Conservation (phyloP, 805 yeast genomes). For the Henningerozyma blattae region DNA sequence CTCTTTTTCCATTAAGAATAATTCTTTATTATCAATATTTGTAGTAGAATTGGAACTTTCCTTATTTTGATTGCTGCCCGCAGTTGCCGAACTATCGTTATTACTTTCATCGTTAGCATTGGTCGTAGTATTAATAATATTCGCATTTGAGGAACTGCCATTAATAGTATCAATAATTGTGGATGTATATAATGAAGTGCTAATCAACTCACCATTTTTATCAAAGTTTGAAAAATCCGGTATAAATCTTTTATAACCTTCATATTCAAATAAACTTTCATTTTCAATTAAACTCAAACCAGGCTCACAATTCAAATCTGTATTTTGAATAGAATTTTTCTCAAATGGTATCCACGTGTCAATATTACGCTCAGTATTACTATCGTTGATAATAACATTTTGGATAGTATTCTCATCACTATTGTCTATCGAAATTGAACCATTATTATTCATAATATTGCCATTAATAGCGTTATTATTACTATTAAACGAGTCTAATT, state of each 20-base stretch:
- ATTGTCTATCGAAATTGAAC: no score
- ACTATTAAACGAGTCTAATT: not conserved
- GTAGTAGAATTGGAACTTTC: not conserved
- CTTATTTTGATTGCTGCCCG: not conserved
- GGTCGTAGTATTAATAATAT: not conserved
- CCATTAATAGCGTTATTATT: no score
- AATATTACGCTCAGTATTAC: not conserved
- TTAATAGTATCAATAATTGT: constrained; percentile 2
- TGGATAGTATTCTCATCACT: not conserved
- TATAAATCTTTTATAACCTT: constrained; percentile 20
- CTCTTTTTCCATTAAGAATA: constrained; percentile 6
- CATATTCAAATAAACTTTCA: constrained; percentile 21
- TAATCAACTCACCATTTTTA: constrained; percentile 23
- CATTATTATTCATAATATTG: no score
- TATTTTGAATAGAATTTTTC: constrained; percentile 12
- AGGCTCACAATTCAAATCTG: constrained; percentile 13
- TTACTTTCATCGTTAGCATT: not conserved
- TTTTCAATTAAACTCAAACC: constrained; percentile 15
- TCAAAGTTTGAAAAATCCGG: constrained; percentile 21
- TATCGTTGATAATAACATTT: no score
- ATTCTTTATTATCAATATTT: not conserved
- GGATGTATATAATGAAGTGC: constrained; percentile 24
- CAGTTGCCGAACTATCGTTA: not conserved
- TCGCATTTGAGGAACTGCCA: not conserved
- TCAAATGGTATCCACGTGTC: constrained; percentile 9